phyloP scores from a whole-genome alignment of 2,329 filamentous ascomycete species.

The Alternaria brassicae region DNA sequence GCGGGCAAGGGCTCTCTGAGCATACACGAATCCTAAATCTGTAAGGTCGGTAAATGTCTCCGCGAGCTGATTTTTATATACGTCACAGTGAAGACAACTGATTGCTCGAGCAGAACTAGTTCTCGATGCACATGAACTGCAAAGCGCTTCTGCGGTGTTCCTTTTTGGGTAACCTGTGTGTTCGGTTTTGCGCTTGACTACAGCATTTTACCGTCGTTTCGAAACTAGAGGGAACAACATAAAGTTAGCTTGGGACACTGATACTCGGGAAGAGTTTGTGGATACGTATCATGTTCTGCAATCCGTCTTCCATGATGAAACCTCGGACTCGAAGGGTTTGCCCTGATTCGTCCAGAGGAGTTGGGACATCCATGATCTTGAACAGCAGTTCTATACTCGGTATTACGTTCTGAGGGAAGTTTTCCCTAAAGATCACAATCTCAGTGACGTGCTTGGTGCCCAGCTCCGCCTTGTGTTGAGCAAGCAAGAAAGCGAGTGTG shows the following conservation, averaged over 20 bases:
- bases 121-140: background rate
- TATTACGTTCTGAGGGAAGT: background rate
- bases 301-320: background rate
- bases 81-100: background rate
- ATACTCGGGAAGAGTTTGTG: background rate
- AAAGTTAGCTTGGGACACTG: no score
- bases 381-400: slow-evolving; percentile 8
- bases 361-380: slow-evolving; percentile 3
- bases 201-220: no score
- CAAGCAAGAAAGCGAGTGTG: slow-evolving; percentile 9
- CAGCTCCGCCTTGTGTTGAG: slow-evolving; percentile 17
- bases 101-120: background rate
- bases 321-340: background rate
- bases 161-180: no score
- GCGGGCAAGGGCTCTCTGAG: background rate
- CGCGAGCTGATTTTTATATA: background rate
- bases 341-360: background rate
- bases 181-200: no score
- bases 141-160: no score
- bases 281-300: background rate
- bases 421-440: slow-evolving; percentile 13
- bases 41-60: background rate
- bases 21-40: background rate
- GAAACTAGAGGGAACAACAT: no score
- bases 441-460: slow-evolving; percentile 7